Percentiles rank a stretch among this genome's conserved stretches.
These are phyloP conservation scores for Tolypocladium capitatum DNA, from an alignment of 2,329 filamentous ascomycete genomes.

Conservation along the genomic window DNA sequence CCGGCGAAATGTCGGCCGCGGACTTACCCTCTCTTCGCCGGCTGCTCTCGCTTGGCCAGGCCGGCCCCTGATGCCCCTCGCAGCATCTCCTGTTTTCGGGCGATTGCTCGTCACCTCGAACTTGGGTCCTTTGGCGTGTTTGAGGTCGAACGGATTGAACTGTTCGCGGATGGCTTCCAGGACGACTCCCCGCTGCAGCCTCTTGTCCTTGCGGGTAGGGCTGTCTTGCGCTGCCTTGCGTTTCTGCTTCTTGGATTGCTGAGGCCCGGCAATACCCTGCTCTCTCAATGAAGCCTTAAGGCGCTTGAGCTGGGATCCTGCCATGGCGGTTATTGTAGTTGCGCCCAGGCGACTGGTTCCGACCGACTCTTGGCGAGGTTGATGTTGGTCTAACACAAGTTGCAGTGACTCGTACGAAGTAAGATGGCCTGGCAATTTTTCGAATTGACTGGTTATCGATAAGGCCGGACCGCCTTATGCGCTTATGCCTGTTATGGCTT, in stretches of 20 bases:
- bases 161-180: slow-evolving; percentile 81
- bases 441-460: slow-evolving; percentile 6
- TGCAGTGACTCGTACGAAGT: background rate
- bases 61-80: slow-evolving; percentile 52
- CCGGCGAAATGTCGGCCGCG: background rate
- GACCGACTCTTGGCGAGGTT: background rate
- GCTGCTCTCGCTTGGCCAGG: slow-evolving; percentile 75
- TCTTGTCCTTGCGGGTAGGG: slow-evolving; percentile 54
- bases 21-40: slow-evolving; percentile 66
- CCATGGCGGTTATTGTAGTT: slow-evolving; percentile 44
- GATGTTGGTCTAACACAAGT: background rate
- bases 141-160: slow-evolving; percentile 97
- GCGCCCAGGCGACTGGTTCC: background rate
- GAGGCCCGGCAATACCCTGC: slow-evolving; percentile 78
- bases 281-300: slow-evolving; percentile 83
- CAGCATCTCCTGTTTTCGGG: slow-evolving; percentile 34
- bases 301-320: slow-evolving; percentile 91
- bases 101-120: slow-evolving; percentile 68
- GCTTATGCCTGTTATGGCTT: slow-evolving; percentile 2
- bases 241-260: slow-evolving; percentile 91
- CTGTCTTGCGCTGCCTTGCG: slow-evolving; percentile 57
- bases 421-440: slow-evolving; percentile 6
- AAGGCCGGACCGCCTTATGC: slow-evolving; percentile 3
- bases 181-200: slow-evolving; percentile 62
- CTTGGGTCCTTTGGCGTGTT: slow-evolving; percentile 66